Evolutionary conservation across 1,284 basidiomycete species (phyloP), one percentile per base, ranked within the genome.

Genomic region (Ganoderma sinense): DNA sequence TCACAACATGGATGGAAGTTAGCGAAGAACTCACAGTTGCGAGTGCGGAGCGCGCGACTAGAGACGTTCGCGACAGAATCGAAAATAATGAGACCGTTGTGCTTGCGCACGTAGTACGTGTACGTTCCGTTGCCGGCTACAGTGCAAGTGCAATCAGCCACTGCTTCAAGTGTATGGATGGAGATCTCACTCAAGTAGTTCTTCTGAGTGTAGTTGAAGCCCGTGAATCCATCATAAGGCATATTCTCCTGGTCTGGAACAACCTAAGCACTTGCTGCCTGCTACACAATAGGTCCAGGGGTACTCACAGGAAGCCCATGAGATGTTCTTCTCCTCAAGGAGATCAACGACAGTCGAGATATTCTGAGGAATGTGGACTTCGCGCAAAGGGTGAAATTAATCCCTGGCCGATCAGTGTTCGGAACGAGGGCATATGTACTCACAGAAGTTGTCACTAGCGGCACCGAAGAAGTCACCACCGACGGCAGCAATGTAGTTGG

Each of bases 301-400:
- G 23, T 8, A 67, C 75, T 66, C 58, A 76, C 75, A 87, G 39
- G 83, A 82, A 0, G 81, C 82, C 88, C 87, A 89, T 4, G 84
- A 84, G 71, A 93, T 85, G 67, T 82, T 83, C 77, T 88, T 89
- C 26, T 83, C 81, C 68, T 92, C 90, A 56, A 93, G 81, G 4
- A 92, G 80, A 74, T 93, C 91, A 36, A 88, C 88, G 56, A 91
- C 73, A n/a, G 86, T 87, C 7, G 88, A 88, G 40, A 90, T 83
- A 75, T 84, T 86, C 63, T 79, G 68, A 31, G 74, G 77, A 74
- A 80, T 72, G 43, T 78, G 73, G 58, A 66, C 67, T 72, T 36
- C 5, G 33, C n/a, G 33, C 55, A 31, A 10, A n/a, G 20, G 23
- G 8, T 18, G 31, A 20, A 16, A 4, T 33, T 4, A 36, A 10